Percentiles rank a stretch among this genome's conserved stretches.
Evolutionary conservation across 345 rosid species (phyloP).

Genomic region (Ricinus communis): DNA sequence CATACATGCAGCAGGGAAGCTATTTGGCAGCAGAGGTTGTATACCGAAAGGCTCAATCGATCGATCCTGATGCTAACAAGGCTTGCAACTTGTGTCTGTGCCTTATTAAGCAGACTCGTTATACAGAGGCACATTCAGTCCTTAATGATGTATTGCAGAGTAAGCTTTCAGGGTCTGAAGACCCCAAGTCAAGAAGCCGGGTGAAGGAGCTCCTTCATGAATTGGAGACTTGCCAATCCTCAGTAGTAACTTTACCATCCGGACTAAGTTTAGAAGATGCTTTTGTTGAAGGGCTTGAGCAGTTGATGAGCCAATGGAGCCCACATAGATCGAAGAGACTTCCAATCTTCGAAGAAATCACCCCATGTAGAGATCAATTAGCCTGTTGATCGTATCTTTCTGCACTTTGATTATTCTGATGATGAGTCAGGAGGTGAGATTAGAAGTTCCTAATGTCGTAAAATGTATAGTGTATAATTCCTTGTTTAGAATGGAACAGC

Average conservation of each 20-base stretch:
- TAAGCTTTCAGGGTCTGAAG: constrained; percentile 58
- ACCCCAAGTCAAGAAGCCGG: constrained; percentile 49
- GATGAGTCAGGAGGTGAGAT: background rate
- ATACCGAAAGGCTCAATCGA: constrained; percentile 73
- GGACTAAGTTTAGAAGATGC: constrained; percentile 38
- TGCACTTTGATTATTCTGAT: background rate
- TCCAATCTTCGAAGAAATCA: constrained; percentile 86
- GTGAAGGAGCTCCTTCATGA: constrained; percentile 30
- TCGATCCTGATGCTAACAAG: constrained; percentile 89
- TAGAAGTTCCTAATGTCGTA: background rate
- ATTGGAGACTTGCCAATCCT: background rate
- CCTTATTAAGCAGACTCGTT: constrained; percentile 64
- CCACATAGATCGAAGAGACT: constrained; percentile 75
- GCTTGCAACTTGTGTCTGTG: constrained; percentile 80
- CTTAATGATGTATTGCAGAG: constrained; percentile 47
- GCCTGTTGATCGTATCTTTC: constrained; percentile 39
- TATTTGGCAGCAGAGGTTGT: constrained; percentile 81
- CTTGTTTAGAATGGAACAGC: background rate
- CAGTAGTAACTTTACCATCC: background rate
- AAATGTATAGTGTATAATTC: background rate
- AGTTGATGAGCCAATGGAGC: constrained; percentile 47
- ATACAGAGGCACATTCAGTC: constrained; percentile 47
- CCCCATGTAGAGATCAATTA: constrained; percentile 60
- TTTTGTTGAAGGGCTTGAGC: constrained; percentile 64
- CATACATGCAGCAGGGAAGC: constrained; percentile 86